Evolutionary conservation across 306 rosid genomes (phyloP).

Genomic region (Cyamopsis tetragonoloba): DNA sequence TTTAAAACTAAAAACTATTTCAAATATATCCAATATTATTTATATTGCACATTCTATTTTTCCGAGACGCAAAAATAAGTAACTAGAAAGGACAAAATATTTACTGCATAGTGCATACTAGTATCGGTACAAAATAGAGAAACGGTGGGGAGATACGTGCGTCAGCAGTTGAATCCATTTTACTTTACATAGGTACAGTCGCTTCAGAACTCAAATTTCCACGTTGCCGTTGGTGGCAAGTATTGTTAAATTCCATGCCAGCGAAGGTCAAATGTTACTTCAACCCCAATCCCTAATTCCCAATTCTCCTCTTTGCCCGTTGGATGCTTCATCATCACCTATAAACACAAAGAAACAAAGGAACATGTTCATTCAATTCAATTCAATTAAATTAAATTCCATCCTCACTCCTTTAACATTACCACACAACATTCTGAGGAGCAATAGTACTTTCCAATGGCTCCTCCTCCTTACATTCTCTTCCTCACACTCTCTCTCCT

Average conservation of each 20-base stretch:
- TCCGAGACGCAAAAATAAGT: neutral
- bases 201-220: neutral
- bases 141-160: neutral
- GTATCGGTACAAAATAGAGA: no score
- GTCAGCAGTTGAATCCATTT: neutral
- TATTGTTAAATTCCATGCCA: neutral
- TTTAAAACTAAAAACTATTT: no score
- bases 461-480: slow-evolving; percentile 22
- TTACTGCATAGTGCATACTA: no score
- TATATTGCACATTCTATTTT: no score
- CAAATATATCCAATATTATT: no score
- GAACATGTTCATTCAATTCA: neutral
- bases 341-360: neutral
- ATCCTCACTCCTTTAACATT: no score
- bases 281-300: neutral
- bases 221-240: neutral
- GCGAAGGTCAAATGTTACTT: neutral
- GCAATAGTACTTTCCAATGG: no score
- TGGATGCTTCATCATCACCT: neutral
- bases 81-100: neutral
- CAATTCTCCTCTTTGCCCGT: no score
- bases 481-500: slow-evolving; percentile 27
- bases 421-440: no score
- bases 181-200: neutral
- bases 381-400: no score